Percentiles rank a stretch among this genome's conserved stretches.
Evolutionary conservation across 1,284 basidiomycete species (phyloP).

Genomic region (Rhodofomes roseus): DNA sequence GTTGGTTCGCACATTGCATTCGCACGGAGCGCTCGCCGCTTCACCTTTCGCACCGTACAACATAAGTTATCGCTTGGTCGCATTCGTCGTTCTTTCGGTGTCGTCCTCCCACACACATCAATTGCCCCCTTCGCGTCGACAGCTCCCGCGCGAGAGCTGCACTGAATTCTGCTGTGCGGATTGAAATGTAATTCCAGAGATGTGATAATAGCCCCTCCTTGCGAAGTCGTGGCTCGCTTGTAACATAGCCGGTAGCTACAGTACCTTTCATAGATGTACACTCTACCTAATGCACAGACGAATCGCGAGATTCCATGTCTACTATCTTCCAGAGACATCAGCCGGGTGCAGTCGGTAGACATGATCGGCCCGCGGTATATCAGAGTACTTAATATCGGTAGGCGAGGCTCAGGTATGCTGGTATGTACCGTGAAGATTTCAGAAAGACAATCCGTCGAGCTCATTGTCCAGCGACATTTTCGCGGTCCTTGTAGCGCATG

Average conservation of each 20-base stretch:
- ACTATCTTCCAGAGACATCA: background rate
- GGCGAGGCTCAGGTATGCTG: too few relatives aligned
- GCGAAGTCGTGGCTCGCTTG: background rate
- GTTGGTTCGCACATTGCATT: background rate
- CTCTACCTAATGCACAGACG: background rate
- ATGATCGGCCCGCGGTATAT: too few relatives aligned
- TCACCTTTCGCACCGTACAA: background rate
- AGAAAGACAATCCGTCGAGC: background rate
- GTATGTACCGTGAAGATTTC: background rate
- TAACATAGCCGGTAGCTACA: background rate
- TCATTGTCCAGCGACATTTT: background rate
- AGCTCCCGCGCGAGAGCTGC: background rate
- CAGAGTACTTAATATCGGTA: too few relatives aligned
- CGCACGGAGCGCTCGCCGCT: background rate
- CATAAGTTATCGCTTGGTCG: background rate
- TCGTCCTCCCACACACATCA: background rate
- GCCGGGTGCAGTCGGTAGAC: background rate
- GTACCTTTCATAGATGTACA: background rate
- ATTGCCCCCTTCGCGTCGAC: background rate
- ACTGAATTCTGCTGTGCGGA: background rate
- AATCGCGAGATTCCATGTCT: background rate
- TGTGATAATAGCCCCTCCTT: background rate
- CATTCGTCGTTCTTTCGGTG: background rate
- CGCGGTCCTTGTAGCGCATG: slow-evolving; percentile 7
- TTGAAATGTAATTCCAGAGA: background rate